A percentile compares a stretch with the other conserved stretches of the same genome.
Conservation (phyloP, 441 rosid species). For the Geranium incanum region DNA sequence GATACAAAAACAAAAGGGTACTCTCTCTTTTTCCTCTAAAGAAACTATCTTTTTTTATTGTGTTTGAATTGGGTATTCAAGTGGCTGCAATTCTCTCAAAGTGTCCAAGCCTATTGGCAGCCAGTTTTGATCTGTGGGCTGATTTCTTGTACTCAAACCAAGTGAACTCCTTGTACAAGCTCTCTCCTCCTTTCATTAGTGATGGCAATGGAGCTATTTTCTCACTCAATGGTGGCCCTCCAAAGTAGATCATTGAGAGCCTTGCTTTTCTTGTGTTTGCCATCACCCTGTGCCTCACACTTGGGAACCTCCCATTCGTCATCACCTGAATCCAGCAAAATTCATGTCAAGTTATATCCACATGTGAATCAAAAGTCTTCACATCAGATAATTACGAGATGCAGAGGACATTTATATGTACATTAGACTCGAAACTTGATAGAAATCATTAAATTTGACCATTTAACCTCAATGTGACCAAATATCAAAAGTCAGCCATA, state of each 20-base stretch:
- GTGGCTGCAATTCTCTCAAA: constrained; percentile 17
- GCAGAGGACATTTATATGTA: too few species aligned
- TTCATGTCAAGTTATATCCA: too few species aligned
- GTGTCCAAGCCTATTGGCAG: constrained; percentile 9
- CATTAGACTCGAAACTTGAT: too few species aligned
- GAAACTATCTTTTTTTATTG: too few species aligned
- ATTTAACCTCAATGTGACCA: too few species aligned
- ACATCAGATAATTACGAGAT: too few species aligned
- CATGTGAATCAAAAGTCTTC: too few species aligned
- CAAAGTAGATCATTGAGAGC: constrained; percentile 16
- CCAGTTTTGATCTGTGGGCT: not conserved
- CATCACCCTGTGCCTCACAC: constrained; percentile 19
- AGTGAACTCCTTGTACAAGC: constrained; percentile 2
- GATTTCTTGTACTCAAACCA: constrained; percentile 19
- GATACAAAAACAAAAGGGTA: too few species aligned
- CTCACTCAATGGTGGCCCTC: constrained; percentile 13
- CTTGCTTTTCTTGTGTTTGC: not conserved
- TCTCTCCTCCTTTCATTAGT: constrained; percentile 7
- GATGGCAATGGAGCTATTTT: constrained; percentile 15
- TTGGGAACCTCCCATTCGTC: constrained; percentile 19
- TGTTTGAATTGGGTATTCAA: too few species aligned
- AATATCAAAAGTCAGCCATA: too few species aligned
- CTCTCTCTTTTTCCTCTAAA: too few species aligned
- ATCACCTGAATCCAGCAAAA: constrained; percentile 6
- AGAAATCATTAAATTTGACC: too few species aligned